Percentiles rank a stretch among this genome's conserved stretches.
These are phyloP conservation scores for Schwanniomyces etchellsii DNA, from an alignment of 1,139 yeast species.

Conservation along the genomic window DNA sequence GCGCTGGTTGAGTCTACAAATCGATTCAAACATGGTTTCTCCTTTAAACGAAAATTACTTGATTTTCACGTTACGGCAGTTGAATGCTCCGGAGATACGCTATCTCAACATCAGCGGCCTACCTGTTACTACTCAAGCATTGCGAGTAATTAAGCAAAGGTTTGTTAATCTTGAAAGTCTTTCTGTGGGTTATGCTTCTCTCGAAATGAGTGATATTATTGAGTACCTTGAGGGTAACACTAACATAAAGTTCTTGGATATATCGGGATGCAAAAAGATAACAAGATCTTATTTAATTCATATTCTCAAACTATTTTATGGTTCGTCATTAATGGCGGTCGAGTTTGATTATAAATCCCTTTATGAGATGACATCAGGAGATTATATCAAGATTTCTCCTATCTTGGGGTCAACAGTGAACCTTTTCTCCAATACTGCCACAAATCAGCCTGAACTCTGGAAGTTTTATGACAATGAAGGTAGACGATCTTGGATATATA, in stretches of 20 bases:
- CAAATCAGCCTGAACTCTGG: constrained; percentile 38
- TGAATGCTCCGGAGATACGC: constrained; percentile 46
- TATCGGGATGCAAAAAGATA: constrained; percentile 34
- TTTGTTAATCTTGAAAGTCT: constrained; percentile 57
- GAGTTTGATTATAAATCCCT: constrained; percentile 38
- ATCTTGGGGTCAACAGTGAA: constrained; percentile 21
- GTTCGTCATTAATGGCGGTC: constrained; percentile 26
- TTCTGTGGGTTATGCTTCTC: constrained; percentile 52
- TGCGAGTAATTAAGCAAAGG: constrained; percentile 49
- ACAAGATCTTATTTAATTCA: constrained; percentile 20
- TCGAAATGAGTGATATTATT: constrained; percentile 45
- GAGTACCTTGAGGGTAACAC: constrained; percentile 35
- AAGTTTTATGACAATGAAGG: constrained; percentile 57
- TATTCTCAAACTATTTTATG: constrained; percentile 22
- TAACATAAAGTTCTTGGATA: constrained; percentile 27
- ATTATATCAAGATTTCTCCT: constrained; percentile 27
- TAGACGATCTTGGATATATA: constrained; percentile 79
- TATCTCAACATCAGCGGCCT: constrained; percentile 73
- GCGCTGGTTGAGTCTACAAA: constrained; percentile 73
- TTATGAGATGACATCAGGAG: constrained; percentile 37
- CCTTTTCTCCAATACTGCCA: constrained; percentile 7
- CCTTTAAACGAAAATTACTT: constrained; percentile 58
- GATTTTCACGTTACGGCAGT: constrained; percentile 48
- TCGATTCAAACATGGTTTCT: constrained; percentile 62
- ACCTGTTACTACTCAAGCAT: constrained; percentile 52